Conservation (phyloP, 2,329 filamentous ascomycete species). For the Colletotrichum sp. region DNA sequence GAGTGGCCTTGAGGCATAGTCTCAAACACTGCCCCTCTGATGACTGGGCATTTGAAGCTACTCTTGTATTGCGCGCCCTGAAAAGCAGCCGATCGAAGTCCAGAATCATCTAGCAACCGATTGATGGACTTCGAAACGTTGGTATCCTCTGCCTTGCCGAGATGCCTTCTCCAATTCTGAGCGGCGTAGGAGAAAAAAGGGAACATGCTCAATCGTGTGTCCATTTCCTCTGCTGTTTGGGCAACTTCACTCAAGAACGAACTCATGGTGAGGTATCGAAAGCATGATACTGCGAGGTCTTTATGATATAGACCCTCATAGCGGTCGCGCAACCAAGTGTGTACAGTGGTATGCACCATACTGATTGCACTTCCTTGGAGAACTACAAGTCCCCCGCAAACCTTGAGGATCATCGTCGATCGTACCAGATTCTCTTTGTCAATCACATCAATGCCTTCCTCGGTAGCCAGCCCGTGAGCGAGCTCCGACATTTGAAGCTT, state of each 20-base stretch:
- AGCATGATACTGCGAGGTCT: neutral
- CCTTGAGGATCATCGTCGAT: neutral
- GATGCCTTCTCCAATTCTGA: neutral
- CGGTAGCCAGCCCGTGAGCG: neutral
- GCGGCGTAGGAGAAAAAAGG: neutral
- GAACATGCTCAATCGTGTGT: neutral
- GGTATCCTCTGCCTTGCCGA: neutral
- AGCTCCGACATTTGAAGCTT: neutral
- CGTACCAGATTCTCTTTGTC: neutral
- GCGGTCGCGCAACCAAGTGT: neutral
- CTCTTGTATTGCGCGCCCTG: neutral
- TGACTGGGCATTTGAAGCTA: neutral
- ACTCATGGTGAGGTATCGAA: neutral
- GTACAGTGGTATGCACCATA: neutral
- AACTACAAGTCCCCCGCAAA: neutral
- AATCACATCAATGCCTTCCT: neutral
- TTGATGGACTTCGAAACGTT: neutral
- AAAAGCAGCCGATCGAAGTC: neutral
- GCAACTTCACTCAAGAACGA: fast-evolving
- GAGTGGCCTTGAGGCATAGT: neutral
- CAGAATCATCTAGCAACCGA: neutral
- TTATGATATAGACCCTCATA: fast-evolving
- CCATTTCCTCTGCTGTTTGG: neutral
- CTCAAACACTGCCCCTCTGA: neutral
- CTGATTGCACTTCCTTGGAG: neutral